phyloP scores from a whole-genome alignment of 352 stramenopile species.

The Elongisporangium anandrum region DNA sequence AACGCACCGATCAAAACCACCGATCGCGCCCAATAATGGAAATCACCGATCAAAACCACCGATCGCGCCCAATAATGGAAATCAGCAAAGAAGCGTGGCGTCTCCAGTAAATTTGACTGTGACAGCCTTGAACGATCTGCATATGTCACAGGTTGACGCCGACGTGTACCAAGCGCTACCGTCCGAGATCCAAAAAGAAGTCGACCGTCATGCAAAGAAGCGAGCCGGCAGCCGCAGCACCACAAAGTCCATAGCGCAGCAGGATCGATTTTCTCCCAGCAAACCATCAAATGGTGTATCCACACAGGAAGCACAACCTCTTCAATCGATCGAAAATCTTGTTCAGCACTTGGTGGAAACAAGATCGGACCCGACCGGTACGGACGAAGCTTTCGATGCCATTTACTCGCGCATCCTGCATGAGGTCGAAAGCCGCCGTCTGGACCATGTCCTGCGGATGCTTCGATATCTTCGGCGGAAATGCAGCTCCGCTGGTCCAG shows the following conservation, averaged over 20 bases:
- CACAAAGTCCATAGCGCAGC: constrained; percentile 5
- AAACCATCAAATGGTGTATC: constrained; percentile 1
- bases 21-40: not conserved
- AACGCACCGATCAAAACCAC: not conserved
- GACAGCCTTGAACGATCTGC: constrained; percentile 53
- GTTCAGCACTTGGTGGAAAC: not conserved
- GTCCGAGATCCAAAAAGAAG: constrained; percentile 59
- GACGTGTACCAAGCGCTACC: constrained; percentile 74
- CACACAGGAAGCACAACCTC: constrained; percentile 1
- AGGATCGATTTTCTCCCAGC: constrained; percentile 3
- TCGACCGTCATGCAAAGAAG: constrained; percentile 62
- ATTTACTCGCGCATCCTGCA: constrained; percentile 72
- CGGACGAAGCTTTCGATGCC: constrained; percentile 45
- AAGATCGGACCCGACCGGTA: not conserved
- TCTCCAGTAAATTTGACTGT: not conserved
- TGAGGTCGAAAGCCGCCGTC: constrained; percentile 53
- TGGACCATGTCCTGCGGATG: constrained; percentile 63
- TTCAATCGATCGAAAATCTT: constrained; percentile 56
- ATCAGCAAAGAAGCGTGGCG: not conserved
- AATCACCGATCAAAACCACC: too few species aligned
- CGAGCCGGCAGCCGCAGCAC: not conserved
- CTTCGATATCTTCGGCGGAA: constrained; percentile 69
- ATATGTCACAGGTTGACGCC: constrained; percentile 74
- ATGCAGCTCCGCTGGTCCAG: constrained; percentile 18
- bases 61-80: not conserved